Percentiles rank a stretch among this genome's conserved stretches.
phyloP scores from a whole-genome alignment of 1,284 basidiomycete species.

The Ustilago bromivora region DNA sequence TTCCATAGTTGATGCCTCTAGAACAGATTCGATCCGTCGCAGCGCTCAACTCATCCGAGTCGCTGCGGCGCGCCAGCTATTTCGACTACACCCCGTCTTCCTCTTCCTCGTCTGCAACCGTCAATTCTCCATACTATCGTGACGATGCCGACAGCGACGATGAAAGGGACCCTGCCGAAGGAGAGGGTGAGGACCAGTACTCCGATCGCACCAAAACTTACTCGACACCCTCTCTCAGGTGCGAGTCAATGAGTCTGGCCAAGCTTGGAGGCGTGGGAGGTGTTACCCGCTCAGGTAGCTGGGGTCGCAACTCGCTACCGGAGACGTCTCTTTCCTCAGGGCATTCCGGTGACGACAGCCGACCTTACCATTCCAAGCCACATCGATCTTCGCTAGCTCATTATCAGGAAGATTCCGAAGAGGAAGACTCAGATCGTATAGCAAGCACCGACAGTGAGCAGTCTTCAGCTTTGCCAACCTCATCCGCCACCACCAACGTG shows the following conservation, averaged over 20 bases:
- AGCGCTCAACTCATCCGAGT: conserved; percentile 49
- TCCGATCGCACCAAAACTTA: conserved; percentile 18
- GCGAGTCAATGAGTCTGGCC: conserved; percentile 50
- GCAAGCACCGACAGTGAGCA: not conserved
- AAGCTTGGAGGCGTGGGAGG: conserved; percentile 63
- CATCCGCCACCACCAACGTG: not conserved
- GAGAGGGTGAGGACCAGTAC: conserved; percentile 23
- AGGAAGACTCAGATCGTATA: conserved; percentile 11
- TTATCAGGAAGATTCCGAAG: conserved; percentile 32
- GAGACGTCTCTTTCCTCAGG: conserved; percentile 23
- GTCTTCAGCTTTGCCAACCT: conserved; percentile 9
- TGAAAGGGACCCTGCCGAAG: conserved; percentile 21
- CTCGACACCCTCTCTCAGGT: conserved; percentile 26
- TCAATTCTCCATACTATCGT: conserved; percentile 12
- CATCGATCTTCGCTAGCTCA: conserved; percentile 31
- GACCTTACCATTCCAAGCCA: conserved; percentile 20
- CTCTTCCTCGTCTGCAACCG: not conserved
- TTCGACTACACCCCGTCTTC: conserved; percentile 17
- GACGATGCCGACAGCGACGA: conserved; percentile 28
- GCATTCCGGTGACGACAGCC: conserved; percentile 19
- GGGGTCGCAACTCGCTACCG: conserved; percentile 47
- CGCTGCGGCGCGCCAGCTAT: conserved; percentile 45
- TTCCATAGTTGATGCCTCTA: conserved; percentile 43
- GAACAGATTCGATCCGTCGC: conserved; percentile 55
- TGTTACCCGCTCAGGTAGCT: conserved; percentile 61